Percentiles rank a stretch among this genome's conserved stretches.
Conservation (phyloP, 2,329 filamentous ascomycete species). For the Aspergillus neoniger region DNA sequence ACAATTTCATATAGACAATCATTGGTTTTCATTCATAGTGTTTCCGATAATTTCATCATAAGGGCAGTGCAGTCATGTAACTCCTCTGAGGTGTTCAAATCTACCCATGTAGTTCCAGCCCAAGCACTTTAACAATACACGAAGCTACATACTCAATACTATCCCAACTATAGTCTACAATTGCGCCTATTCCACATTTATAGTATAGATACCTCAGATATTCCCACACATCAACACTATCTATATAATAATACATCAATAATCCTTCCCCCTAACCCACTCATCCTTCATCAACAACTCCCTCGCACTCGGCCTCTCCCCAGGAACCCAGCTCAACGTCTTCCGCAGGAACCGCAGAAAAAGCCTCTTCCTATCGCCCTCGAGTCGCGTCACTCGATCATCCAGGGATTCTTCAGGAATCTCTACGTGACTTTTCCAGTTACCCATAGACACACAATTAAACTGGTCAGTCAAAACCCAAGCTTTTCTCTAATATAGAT, state of each 20-base stretch:
- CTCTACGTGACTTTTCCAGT: constrained; percentile 24
- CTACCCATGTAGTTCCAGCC: no score
- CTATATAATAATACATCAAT: constrained; percentile 13
- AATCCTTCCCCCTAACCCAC: constrained; percentile 19
- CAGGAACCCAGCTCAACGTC: constrained; percentile 32
- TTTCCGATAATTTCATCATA: no score
- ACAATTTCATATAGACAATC: background rate
- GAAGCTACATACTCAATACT: no score
- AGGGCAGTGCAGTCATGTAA: no score
- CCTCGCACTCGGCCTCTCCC: constrained; percentile 25
- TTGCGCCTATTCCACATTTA: no score
- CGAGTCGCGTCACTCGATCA: constrained; percentile 25
- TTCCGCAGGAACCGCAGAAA: constrained; percentile 33
- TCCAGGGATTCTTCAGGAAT: constrained; percentile 31
- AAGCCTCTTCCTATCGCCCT: constrained; percentile 21
- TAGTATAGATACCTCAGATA: no score
- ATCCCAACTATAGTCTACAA: no score
- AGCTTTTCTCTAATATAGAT: no score
- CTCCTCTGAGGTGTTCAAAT: no score
- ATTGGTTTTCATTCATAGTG: background rate
- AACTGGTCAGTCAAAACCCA: no score
- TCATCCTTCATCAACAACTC: constrained; percentile 24
- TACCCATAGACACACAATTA: constrained; percentile 12
- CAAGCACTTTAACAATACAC: no score
- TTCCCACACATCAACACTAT: no score